A percentile compares a stretch with the other conserved stretches of the same genome.
Conservation (phyloP, 2,329 filamentous ascomycete species). For the Mycosphaerella sp. region DNA sequence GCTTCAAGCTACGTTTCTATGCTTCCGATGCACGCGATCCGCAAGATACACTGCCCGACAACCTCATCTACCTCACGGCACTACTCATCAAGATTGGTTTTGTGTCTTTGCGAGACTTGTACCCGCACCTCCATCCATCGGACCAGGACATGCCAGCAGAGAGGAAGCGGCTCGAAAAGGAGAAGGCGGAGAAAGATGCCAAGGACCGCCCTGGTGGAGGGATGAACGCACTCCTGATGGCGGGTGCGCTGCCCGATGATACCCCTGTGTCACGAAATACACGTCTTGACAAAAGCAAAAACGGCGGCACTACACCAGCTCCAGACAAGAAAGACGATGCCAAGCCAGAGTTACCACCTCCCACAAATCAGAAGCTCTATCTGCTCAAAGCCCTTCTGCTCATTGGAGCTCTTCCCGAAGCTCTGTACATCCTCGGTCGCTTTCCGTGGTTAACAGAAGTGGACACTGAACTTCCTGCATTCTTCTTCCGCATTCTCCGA, state of each 20-base stretch:
- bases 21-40: slow-evolving; percentile 69
- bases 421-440: slow-evolving; percentile 82
- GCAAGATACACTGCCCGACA: slow-evolving; percentile 75
- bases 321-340: slow-evolving; percentile 41
- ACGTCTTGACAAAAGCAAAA: slow-evolving; percentile 43
- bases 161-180: slow-evolving; percentile 62
- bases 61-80: slow-evolving; percentile 84
- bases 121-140: slow-evolving; percentile 80
- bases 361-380: slow-evolving; percentile 78
- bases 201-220: slow-evolving; percentile 61
- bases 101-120: slow-evolving; percentile 83
- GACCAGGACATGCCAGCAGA: slow-evolving; percentile 77
- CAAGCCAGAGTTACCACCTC: slow-evolving; percentile 57
- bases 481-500: slow-evolving; percentile 77
- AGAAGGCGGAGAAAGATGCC: slow-evolving; percentile 71
- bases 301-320: slow-evolving; percentile 37
- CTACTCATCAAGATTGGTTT: slow-evolving; percentile 96
- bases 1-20: slow-evolving; percentile 96
- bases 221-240: slow-evolving; percentile 78
- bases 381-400: slow-evolving; percentile 79
- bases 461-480: slow-evolving; percentile 72
- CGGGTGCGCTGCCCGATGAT: slow-evolving; percentile 81
- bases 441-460: slow-evolving; percentile 89
- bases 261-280: slow-evolving; percentile 46
- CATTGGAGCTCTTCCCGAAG: slow-evolving; percentile 87